These are phyloP conservation scores for Penicillium sp. DNA, from an alignment of 2,329 filamentous ascomycete species.

Conservation along the genomic window DNA sequence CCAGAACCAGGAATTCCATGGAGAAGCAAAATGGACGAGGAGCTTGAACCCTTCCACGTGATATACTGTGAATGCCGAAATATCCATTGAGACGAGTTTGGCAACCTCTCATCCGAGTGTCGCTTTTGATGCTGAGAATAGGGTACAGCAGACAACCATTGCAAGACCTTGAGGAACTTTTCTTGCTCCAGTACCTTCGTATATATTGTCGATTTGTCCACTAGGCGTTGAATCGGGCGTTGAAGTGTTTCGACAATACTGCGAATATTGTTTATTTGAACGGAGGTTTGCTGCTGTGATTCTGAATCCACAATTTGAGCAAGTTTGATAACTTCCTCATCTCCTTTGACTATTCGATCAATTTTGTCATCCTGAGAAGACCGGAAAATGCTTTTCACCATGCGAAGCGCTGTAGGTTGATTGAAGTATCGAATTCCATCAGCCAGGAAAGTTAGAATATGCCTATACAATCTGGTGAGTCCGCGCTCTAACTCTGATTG, in stretches of 20 bases:
- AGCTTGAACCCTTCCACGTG: not conserved
- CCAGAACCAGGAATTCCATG: not conserved
- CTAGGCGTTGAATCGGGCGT: not conserved
- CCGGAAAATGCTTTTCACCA: not conserved
- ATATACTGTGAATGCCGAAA: not conserved
- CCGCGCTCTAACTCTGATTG: not conserved
- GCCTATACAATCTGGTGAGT: not conserved
- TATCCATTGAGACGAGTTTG: not conserved
- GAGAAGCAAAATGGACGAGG: not conserved
- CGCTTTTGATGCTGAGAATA: not conserved
- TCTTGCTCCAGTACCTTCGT: not conserved
- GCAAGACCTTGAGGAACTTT: not conserved
- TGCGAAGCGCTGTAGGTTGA: not conserved
- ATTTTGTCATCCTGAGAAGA: not conserved
- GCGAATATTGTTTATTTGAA: not conserved
- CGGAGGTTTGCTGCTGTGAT: not conserved
- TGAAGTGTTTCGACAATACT: not conserved
- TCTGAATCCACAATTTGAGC: not conserved
- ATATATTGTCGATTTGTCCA: not conserved
- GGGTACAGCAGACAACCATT: not conserved
- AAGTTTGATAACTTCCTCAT: not conserved
- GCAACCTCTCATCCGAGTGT: not conserved
- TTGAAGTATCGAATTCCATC: not conserved
- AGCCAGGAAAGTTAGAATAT: not conserved
- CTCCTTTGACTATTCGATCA: not conserved